phyloP scores from a whole-genome alignment of 169 alveolate species.

The Babesia gibsoni region DNA sequence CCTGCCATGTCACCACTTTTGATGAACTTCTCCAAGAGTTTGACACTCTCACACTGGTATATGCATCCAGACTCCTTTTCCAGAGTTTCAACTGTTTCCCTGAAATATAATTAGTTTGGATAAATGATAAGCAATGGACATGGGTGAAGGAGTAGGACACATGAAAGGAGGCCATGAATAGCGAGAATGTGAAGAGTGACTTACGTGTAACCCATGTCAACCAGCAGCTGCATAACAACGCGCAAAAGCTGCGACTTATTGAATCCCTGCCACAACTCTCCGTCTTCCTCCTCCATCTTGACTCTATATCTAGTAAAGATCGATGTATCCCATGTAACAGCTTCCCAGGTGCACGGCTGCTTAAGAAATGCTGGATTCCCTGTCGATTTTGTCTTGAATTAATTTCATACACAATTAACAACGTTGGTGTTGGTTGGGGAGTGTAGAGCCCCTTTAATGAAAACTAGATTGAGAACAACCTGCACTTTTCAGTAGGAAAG shows the following conservation, averaged over 20 bases:
- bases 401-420: neutral
- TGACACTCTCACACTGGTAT: conserved; percentile 56
- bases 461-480: too few relatives aligned
- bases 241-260: conserved; percentile 53
- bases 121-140: conserved; percentile 20
- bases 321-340: too few relatives aligned
- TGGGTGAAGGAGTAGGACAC: neutral
- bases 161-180: neutral
- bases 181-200: neutral
- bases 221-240: conserved; percentile 53
- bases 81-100: conserved; percentile 59
- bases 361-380: too few relatives aligned
- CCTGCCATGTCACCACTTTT: conserved; percentile 58
- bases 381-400: neutral
- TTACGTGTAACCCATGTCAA: conserved; percentile 60
- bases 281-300: conserved; percentile 1
- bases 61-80: conserved; percentile 66
- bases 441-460: too few relatives aligned
- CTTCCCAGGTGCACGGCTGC: too few relatives aligned
- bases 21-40: conserved; percentile 56
- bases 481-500: too few relatives aligned
- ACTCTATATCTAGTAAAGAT: too few relatives aligned
- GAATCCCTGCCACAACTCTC: conserved; percentile 50
- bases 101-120: neutral
- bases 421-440: neutral